Evolutionary conservation across 2,329 filamentous ascomycete species (phyloP), one percentile per base, ranked within the genome.

Genomic region (Trichothecium sympodiale): DNA sequence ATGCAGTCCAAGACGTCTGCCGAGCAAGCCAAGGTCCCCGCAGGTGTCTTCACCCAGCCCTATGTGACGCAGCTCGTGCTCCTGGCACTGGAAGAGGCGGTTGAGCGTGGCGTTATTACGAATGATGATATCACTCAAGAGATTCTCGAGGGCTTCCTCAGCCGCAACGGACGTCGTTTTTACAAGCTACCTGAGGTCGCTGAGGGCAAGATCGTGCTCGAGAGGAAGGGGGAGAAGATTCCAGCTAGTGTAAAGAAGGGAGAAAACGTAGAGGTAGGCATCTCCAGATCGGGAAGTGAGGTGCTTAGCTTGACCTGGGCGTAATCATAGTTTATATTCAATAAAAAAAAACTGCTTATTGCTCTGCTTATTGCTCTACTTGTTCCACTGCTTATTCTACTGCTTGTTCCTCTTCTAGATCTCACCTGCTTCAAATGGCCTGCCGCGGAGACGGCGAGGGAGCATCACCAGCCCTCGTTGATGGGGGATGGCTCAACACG

Each of bases 11-110:
- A 84, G 59, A 67, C 52, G 17, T 47, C 47, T 14, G 55, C 52
- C 6, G 50, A 52, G 35, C 67, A 61, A 34, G 65, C 64, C 33
- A 69, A 63, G 52, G 71, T 77, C 1, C 74, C 80, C 0, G 83
- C 83, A 0, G 83, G 83, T 4, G 82, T 88, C 30, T 89, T 86
- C 54, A 88, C 83, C 2, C 83, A 89, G 59, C 78, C 80, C 4
- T 77, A 77, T 51, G 77, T 76, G 0, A 65, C 77, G 2, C 75
- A 76, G 37, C 67, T 78, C 33, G 77, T 85, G 32, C 59, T 86
- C 17, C 49, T 62, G 25, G 70, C 65, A 1, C 59, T 86, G 29
- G 72, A 82, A 54, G 70, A 74, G 46, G 81, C 69, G 4, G 61
- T 80, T 4, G 61, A 63, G 41, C 61, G 67, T 9, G 69, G 67